Base-by-base conservation (phyloP, 306 rosid genomes). In the Fragaria iinumae region DNA sequence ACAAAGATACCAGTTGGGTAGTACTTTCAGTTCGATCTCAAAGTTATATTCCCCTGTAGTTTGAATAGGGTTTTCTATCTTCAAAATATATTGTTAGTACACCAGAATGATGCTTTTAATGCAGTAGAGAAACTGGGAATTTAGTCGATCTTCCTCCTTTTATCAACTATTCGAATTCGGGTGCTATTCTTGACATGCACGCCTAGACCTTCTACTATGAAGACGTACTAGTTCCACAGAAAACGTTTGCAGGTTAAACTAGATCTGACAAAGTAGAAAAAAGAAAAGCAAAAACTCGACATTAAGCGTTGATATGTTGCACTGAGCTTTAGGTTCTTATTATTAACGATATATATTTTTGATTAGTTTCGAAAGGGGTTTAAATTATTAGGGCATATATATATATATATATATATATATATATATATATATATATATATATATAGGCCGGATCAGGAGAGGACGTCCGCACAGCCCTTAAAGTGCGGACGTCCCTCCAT, bases 171-270 rank as follows among this genome's bases (percentile, higher is more conserved):
- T 55, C 25, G 65, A 76, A 29, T 18, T 55, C 34, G 65, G 78
- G 75, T 77, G 70, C 83, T 71, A 74, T 45, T 85, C 87, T 86
- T 80, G 90, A 75, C 76, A 83, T 77, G 73, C 83, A 83, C 90
- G 79, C 77, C 85, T 60, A 74, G 44, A 65, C 4, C 23, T 7
- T 64, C 43, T 16, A 8, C 69, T 8, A 32, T 36, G 23, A 64
- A 36, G 45, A 13, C 49, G 13, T 9, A 45, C 39, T 29, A 12
- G 20, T 29, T 29, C 67, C 20, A 14, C n/a, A 12, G 11, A 13
- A 62, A 57, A 23, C 64, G n/a, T 16, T 62, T 62, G 6, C 67
- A 2, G 14, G 10, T 7, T 20, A 27, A 12, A 60, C 39, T 13
- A 9, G 39, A 60, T 60, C 20, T 60, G 32, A 14, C 2, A 27